A percentile compares a stretch with the other conserved stretches of the same genome.
Conservation (phyloP, 2,329 filamentous ascomycete genomes). For the Colletotrichum noveboracense region DNA sequence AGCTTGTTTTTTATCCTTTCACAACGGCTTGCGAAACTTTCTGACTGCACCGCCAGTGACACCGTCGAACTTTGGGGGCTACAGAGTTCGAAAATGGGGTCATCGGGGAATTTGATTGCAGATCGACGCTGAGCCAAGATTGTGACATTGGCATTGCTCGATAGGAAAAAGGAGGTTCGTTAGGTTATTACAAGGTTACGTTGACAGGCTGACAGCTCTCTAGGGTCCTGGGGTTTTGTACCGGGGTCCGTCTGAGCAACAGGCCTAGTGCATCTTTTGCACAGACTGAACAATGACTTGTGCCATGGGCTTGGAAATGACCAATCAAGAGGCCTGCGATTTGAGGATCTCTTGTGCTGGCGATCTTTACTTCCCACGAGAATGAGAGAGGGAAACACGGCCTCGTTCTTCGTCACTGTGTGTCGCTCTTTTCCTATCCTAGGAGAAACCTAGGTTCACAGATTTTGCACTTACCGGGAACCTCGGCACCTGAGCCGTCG, state of each 20-base stretch:
- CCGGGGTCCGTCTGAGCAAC: neutral
- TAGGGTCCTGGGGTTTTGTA: neutral
- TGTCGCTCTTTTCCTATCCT: neutral
- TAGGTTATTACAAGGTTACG: neutral
- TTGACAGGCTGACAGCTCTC: neutral
- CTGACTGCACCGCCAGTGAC: neutral
- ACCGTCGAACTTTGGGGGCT: neutral
- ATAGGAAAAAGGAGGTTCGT: neutral
- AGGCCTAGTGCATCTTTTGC: neutral
- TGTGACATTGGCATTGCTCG: neutral
- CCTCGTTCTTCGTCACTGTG: neutral
- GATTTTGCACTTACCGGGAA: neutral
- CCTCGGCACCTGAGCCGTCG: neutral
- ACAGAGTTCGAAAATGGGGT: neutral
- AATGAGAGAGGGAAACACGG: neutral
- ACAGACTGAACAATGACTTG: neutral
- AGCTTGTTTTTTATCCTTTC: neutral
- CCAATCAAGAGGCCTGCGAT: neutral
- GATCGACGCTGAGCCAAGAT: conserved; percentile 1
- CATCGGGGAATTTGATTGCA: conserved; percentile 5
- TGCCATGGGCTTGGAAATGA: neutral
- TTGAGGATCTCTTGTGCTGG: neutral
- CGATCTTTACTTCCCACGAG: neutral
- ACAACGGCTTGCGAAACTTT: neutral
- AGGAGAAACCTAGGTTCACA: neutral